Percentiles rank a stretch among this genome's conserved stretches.
Evolutionary conservation across 495 filamentous ascomycete species (phyloP).

Genomic region (Penicillium cosmopolitanum): DNA sequence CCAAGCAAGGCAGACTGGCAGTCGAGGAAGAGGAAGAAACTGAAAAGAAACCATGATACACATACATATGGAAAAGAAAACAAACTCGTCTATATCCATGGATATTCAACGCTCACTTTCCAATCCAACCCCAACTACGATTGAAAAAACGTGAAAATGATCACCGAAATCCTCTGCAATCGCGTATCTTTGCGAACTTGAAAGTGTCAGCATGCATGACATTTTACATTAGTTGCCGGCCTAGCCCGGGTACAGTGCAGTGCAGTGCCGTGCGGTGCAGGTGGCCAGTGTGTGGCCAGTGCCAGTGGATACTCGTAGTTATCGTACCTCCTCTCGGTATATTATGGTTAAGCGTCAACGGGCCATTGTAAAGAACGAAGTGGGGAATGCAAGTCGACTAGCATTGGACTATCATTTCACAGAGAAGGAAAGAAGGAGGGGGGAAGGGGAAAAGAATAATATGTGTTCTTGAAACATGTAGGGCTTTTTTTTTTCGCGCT

Average conservation of each 20-base stretch:
- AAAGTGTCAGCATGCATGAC: constrained; percentile 31
- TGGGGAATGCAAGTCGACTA: constrained; percentile 3
- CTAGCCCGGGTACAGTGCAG: constrained; percentile 8
- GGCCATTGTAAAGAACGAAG: neutral
- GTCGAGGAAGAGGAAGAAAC: neutral
- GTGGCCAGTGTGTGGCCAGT: neutral
- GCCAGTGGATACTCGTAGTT: neutral
- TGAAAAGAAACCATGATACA: neutral
- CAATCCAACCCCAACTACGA: too few species aligned
- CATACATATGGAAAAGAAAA: neutral
- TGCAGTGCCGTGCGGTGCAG: too few species aligned
- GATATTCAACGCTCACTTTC: neutral
- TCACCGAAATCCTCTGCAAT: neutral
- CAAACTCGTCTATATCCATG: neutral
- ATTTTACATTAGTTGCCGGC: constrained; percentile 22
- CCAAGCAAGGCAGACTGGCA: neutral
- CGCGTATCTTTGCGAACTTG: constrained; percentile 6
- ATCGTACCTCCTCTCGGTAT: neutral
- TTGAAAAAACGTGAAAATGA: neutral
- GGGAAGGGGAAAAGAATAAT: neutral
- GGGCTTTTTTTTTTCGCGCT: constrained; percentile 22
- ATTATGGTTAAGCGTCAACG: neutral
- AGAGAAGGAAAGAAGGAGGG: neutral
- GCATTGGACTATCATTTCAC: neutral
- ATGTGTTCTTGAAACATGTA: constrained; percentile 2